Percentiles rank a stretch among this genome's conserved stretches.
phyloP scores from a whole-genome alignment of 169 alveolate species.

The Plasmodium coatneyi region DNA sequence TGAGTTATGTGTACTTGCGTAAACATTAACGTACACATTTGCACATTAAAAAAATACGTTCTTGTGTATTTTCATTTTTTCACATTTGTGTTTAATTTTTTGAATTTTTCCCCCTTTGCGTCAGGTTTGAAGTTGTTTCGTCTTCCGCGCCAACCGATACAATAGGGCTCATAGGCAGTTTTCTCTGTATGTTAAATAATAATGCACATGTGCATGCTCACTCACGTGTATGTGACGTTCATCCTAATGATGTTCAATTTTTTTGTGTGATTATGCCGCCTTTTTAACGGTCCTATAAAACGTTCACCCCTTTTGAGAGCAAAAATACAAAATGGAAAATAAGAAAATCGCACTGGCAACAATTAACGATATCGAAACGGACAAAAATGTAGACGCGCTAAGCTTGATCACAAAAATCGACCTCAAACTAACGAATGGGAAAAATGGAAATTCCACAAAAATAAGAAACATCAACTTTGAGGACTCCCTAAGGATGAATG shows the following conservation, averaged over 20 bases:
- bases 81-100: not conserved
- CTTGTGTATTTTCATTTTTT: not conserved
- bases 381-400: constrained; percentile 58
- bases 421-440: constrained; percentile 18
- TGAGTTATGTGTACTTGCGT: not conserved
- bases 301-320: not conserved
- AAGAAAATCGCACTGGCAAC: constrained; percentile 43
- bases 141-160: not conserved
- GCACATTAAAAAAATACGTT: not conserved
- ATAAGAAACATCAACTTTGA: constrained; percentile 43
- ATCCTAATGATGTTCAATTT: not conserved
- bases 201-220: not conserved
- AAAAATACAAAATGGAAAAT: constrained; percentile 38
- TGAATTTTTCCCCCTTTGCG: not conserved
- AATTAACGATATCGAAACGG: constrained; percentile 62
- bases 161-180: not conserved
- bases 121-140: not conserved
- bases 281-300: not conserved
- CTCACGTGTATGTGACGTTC: not conserved
- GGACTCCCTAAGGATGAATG: constrained; percentile 55
- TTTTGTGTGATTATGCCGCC: not conserved
- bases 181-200: not conserved
- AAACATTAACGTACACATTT: not conserved
- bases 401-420: constrained; percentile 60
- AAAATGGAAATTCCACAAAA: constrained; percentile 18